Evolutionary conservation across 441 rosid genomes (phyloP), one percentile per base, ranked within the genome.

Genomic region (Aquilaria agallochum): DNA sequence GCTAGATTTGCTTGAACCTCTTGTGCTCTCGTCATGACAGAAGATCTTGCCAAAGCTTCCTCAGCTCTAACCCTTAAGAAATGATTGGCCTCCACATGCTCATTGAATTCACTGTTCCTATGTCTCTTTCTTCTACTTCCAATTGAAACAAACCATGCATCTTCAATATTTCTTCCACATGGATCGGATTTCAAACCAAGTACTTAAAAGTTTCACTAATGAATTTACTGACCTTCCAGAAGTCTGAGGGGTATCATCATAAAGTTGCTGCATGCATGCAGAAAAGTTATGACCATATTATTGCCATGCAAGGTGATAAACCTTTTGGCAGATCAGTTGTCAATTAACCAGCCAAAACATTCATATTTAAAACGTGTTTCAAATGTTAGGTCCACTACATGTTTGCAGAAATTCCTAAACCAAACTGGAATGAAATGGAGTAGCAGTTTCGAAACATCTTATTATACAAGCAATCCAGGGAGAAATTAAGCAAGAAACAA

Each of bases 91-190:
- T 46, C 75, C 58, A 64, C 44, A 44, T 65, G 64, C 52, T 76
- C 64, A 33, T 63, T 62, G 59, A 54, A 64, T 33, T 78, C 74
- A 68, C 73, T 65, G 36, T 65, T 69, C 50, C 64, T 58, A 3
- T 60, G 67, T 66, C 76, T 79, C 75, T 79, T 82, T 69, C 68
- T 72, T 62, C 59, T 69, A 65, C 40, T 42, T 52, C 69, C 36
- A 60, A 49, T 3, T 10, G 6, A 5, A 60, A 34, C n/a, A n/a
- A 27, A 60, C 6, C 5, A 36, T 36, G 6, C 5, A 36, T 7
- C 42, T 3, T 34, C 56, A 60, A 60, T 47, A 36, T 14, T 20
- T 31, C 47, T 60, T 51, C 48, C 20, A 60, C n/a, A 50, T 32
- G 34, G 50, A 6, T 4, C 30, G 42, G 42, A 33, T 20, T 34